Conservation (phyloP, 1,284 basidiomycete genomes). For the Somion occarium region DNA sequence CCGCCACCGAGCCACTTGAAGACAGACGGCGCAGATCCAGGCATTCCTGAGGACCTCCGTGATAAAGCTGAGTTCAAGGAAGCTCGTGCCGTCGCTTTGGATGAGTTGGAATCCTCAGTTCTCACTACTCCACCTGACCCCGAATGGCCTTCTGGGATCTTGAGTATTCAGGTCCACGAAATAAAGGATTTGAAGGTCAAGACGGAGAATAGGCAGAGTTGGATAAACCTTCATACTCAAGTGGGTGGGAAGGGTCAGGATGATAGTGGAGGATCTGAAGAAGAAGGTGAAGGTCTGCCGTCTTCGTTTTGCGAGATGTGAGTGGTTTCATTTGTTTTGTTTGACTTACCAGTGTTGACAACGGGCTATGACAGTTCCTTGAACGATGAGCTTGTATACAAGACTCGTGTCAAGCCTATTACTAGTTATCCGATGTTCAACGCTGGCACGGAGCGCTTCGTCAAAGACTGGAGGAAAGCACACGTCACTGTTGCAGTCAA, state of each 20-base stretch:
- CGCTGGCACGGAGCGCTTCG: conserved; percentile 59
- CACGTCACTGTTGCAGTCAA: conserved; percentile 56
- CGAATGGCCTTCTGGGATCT: conserved; percentile 51
- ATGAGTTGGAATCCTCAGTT: conserved; percentile 41
- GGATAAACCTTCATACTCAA: conserved; percentile 4
- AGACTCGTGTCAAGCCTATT: conserved; percentile 42
- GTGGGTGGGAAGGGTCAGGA: conserved; percentile 40
- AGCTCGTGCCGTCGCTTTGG: conserved; percentile 24
- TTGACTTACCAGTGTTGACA: background rate
- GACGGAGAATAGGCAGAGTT: conserved; percentile 21
- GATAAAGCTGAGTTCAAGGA: conserved; percentile 28
- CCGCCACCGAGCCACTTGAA: conserved; percentile 39
- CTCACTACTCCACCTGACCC: conserved; percentile 57
- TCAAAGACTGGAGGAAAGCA: conserved; percentile 58
- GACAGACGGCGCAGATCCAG: conserved; percentile 31
- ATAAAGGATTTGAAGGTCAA: conserved; percentile 28
- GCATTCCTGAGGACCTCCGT: conserved; percentile 30
- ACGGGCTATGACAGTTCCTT: conserved; percentile 30
- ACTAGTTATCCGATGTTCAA: conserved; percentile 63
- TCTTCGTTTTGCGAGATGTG: conserved; percentile 48
- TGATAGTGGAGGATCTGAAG: conserved; percentile 45
- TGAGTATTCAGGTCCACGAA: conserved; percentile 57
- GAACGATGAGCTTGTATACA: conserved; percentile 55
- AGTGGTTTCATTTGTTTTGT: conserved; percentile 6
- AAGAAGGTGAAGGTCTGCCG: conserved; percentile 53